Base-by-base conservation (phyloP, 2,329 filamentous ascomycete genomes). In the Epicoccum sorghinum region DNA sequence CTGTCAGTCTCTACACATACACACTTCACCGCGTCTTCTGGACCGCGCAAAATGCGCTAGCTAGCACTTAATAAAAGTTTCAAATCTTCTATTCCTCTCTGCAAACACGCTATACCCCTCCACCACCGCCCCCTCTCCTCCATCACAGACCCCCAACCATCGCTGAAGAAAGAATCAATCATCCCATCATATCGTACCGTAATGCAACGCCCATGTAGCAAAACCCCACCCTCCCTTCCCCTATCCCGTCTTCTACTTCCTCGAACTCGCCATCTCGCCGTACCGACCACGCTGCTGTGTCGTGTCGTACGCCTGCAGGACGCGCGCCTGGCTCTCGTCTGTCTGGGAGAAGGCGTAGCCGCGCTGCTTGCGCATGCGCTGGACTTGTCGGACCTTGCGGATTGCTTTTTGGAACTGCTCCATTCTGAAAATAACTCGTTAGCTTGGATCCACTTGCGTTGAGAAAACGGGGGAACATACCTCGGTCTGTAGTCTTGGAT, bases 391-490 rank as follows among this genome's bases (percentile, higher is more conserved):
- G 47, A 99, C 95, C 79, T 99, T 99, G 69, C 95, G 89, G 71
- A 99, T 98, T 22, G 95, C 95, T 78, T 99, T 99, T 79, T 99
- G 95, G 82, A 99, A 99, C 78, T 99, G 95, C 72, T 99, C 95
- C 95, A 99, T 99, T 71, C 90, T 93, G 60, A 58, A 22, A 4
- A 4, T 1, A 2, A 2, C 2, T 1, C 7, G 36, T 55, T 30
- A 55, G 41, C 25, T 9, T 9, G 9, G 1, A 3, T 30, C 3
- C 7, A 18, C 32, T 12, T 13, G 10, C 7, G 7, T 4, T 13
- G 10, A 2, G 13, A 13, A 6, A 12, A 33, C 7, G 32, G 32
- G 32, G 32, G 32, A 12, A 12, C 83, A 65, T 84, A 93, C 90
- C 95, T 88, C 58, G 95, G 95, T 71, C 95, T 84, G 77, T 99